Conservation (phyloP, 495 filamentous ascomycete species). For the Lepidopterella palustris region DNA sequence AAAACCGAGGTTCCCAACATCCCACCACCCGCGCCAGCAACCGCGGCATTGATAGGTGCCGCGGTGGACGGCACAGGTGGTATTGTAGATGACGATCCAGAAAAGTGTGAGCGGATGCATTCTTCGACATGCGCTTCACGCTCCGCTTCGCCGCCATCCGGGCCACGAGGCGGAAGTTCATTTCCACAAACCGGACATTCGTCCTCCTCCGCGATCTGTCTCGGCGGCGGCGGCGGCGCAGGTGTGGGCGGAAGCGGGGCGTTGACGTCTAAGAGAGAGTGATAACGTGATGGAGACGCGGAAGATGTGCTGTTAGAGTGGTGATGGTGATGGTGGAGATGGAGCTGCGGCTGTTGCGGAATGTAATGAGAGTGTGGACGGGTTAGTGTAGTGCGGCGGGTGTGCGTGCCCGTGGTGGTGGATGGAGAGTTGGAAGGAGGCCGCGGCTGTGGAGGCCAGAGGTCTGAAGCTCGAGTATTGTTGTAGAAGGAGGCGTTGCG, state of each 20-base stretch:
- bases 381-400: not conserved
- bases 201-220: constrained; percentile 61
- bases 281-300: not conserved
- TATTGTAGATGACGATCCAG: not conserved
- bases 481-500: constrained; percentile 9
- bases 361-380: not conserved
- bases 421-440: constrained; percentile 3
- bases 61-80: not conserved
- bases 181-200: constrained; percentile 84
- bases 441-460: constrained; percentile 15
- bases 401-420: not conserved
- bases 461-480: constrained; percentile 6
- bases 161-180: constrained; percentile 59
- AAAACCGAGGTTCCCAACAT: not conserved
- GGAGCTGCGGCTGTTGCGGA: not conserved
- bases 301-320: not conserved
- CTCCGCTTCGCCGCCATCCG: constrained; percentile 52
- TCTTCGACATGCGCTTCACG: constrained; percentile 70
- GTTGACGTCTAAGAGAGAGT: not conserved
- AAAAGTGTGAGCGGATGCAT: constrained; percentile 52
- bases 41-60: not conserved
- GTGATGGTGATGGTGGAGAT: constrained; percentile 13
- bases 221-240: constrained; percentile 2
- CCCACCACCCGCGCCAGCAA: not conserved
- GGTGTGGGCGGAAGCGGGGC: not conserved